A percentile compares a stretch with the other conserved stretches of the same genome.
Evolutionary conservation across 2,329 filamentous ascomycete genomes (phyloP).

Genomic region (Hymenoscyphus infarciens): DNA sequence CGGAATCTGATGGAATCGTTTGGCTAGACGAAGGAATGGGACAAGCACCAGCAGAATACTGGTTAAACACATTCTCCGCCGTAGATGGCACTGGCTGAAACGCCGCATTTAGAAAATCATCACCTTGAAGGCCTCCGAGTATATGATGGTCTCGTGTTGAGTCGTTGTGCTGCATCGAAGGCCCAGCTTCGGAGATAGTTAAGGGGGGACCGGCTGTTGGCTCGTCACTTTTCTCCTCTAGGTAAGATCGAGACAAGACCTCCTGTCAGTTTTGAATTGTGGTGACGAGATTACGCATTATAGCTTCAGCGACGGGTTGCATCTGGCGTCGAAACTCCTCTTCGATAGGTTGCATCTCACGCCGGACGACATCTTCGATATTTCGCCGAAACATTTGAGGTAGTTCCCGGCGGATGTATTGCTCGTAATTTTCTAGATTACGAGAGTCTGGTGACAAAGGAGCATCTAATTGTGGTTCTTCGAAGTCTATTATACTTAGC

Average conservation of each 20-base stretch:
- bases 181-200: not conserved
- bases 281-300: slow-evolving; percentile 14
- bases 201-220: not conserved
- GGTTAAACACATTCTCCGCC: not conserved
- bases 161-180: not conserved
- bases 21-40: not conserved
- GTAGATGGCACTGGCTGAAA: not conserved
- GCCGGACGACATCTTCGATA: slow-evolving; percentile 13
- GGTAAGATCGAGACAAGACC: slow-evolving; percentile 12
- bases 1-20: not conserved
- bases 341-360: slow-evolving; percentile 16
- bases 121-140: not conserved
- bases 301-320: slow-evolving; percentile 13
- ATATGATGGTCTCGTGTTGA: not conserved
- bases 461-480: slow-evolving; percentile 13
- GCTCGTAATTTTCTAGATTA: slow-evolving; percentile 18
- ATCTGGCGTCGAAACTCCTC: slow-evolving; percentile 13
- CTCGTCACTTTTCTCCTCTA: not conserved
- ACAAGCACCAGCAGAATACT: not conserved
- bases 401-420: slow-evolving; percentile 19
- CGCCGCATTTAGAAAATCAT: not conserved
- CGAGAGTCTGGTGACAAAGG: slow-evolving; percentile 15
- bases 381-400: slow-evolving; percentile 15
- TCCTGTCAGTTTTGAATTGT: slow-evolving; percentile 18
- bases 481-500: slow-evolving; percentile 20